Base-by-base conservation (phyloP, 371 early-diverging fungal genomes). In the Dichotomocladium elegans region DNA sequence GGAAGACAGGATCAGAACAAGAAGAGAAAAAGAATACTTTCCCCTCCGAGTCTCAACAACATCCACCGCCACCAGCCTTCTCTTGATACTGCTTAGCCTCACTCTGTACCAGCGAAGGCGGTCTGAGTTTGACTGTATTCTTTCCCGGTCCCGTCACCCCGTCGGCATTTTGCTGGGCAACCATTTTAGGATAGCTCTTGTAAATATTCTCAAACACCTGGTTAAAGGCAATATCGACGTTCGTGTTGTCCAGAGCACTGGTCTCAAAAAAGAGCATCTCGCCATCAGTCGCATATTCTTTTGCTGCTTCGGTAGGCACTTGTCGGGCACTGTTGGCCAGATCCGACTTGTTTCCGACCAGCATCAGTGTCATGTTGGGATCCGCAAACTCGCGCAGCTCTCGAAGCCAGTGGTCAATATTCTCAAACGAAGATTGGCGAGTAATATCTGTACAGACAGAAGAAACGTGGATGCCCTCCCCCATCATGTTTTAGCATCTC, bases 341-440 rank as follows among this genome's bases (percentile, higher is more conserved):
- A 78, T 99, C 99, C 48, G 94, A 85, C 80, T 99, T 99, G 84
- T 99, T 99, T 49, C 99, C 99, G 25, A 99, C 89, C 45, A 99
- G 68, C 62, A 99, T 83, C 77, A 98, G 92, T 73, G 95, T 93
- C 52, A 86, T 83, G 31, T 74, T 89, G 62, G 94, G 93, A 26
- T 88, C 88, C 27, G 96, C 98, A 68, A 98, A 93, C 60, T 95
- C 93, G 62, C 93, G 91, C 62, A 99, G 92, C 68, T 99, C 98
- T 47, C 91, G 83, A 29, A 99, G 81, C 99, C 99, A 99, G 61
- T 93, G 85, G 64, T 82, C 80, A 22, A 91, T 81, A 68, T 89
- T 87, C 55, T 85, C 80, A 79, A 99, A 99, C 22, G 97, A 92
- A 33, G 96, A 88, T 62, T 85, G 85, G 67, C 98, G 91, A 15